Evolutionary conservation across 306 rosid species (phyloP).

Genomic region (Myrica gale): DNA sequence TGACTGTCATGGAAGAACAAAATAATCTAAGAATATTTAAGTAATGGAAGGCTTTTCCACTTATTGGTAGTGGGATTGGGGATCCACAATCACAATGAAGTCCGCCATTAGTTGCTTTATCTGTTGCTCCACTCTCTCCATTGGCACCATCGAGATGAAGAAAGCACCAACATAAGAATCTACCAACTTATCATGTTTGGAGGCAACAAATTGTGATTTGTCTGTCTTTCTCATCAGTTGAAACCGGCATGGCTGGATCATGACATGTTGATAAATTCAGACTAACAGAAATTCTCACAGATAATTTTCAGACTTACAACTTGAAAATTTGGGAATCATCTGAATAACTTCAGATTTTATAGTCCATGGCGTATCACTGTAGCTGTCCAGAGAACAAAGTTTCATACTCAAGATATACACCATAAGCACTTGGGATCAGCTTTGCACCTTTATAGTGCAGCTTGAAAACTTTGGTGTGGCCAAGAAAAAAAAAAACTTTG

Average conservation of each 20-base stretch:
- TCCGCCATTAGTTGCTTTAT: background rate
- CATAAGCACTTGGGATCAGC: too few relatives aligned
- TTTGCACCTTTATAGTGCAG: too few relatives aligned
- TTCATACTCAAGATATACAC: background rate
- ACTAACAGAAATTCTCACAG: background rate
- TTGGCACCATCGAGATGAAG: background rate
- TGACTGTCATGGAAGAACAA: background rate
- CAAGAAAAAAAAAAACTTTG: too few relatives aligned
- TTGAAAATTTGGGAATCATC: too few relatives aligned
- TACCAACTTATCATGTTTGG: background rate
- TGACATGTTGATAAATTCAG: background rate
- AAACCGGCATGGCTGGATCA: background rate
- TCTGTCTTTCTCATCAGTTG: background rate
- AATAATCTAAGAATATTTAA: background rate
- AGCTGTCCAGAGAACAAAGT: background rate
- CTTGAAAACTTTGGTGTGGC: too few relatives aligned
- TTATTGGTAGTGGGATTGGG: background rate
- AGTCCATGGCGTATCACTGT: too few relatives aligned
- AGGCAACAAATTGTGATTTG: background rate
- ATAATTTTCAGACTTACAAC: background rate
- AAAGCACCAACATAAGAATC: background rate
- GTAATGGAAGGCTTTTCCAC: background rate
- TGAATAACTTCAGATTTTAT: too few relatives aligned
- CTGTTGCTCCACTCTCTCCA: background rate
- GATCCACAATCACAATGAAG: background rate